Evolutionary conservation across 768 basidiomycete species (phyloP), one percentile per base, ranked within the genome.

Genomic region (Glaciozyma martinii): DNA sequence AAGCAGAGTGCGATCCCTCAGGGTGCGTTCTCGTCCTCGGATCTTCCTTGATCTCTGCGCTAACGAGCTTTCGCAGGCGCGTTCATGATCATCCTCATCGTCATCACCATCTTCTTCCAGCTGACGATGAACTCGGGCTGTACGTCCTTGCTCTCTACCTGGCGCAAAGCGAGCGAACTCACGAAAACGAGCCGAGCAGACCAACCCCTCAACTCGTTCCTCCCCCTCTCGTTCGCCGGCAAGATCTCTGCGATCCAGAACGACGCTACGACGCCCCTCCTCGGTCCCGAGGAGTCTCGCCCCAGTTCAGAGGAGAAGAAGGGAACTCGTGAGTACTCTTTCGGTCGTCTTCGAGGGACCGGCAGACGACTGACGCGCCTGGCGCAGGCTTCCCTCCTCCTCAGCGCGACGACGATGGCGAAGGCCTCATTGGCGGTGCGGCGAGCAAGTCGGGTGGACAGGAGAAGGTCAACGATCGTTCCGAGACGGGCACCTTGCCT

Each of bases 11-110:
- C 89, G 1, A 62, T 88, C 0, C 81, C 88, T 0, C 82, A 95
- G 76, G 95, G 86, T 27, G 56, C 37, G 21, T 32, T 55, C 8
- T 2, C 46, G 46, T 47, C 46, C n/a, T 21, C 46, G 21, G 15
- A 49, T 56, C 43, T 25, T 15, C 60, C 5, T 32, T 6, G 5
- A 9, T 13, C 10, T 27, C 40, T 25, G 25, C 15, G 23, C 60
- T 52, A 2, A 21, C 23, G 44, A 9, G 16, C 32, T 16, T 8
- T n/a, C 23, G 9, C 29, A 32, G 27, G 59, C 30, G 85, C 82
- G 37, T 76, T 95, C 59, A 90, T 90, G 88, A 75, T 97, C 33
- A 83, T 93, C 8, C 78, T 99, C 61, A 89, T 97, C 67, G 77
- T 84, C 27, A 65, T 90, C 66, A 97, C 95, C 10, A 89, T 90